Conservation (phyloP, 2,329 filamentous ascomycete species). For the Fusarium tupiense region DNA sequence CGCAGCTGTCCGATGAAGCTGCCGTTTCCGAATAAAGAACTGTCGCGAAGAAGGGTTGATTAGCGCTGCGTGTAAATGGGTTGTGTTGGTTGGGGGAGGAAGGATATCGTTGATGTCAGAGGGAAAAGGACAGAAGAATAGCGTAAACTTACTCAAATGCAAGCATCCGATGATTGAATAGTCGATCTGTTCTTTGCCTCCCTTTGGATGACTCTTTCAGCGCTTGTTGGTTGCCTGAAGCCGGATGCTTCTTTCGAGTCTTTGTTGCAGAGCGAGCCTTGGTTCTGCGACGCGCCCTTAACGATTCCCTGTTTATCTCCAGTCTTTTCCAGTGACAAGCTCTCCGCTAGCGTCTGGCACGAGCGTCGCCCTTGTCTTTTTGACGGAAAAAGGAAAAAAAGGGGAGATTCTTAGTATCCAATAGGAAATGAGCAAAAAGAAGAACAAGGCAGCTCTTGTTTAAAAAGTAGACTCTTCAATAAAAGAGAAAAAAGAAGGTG, state of each 20-base stretch:
- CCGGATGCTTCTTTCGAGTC: conserved; percentile 21
- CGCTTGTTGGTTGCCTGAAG: conserved; percentile 32
- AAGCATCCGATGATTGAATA: conserved; percentile 38
- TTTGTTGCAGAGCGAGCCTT: neutral
- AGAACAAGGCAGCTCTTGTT: conserved; percentile 26
- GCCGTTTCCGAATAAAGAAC: conserved; percentile 40
- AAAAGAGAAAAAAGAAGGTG: neutral
- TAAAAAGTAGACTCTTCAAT: neutral
- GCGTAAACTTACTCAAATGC: conserved; percentile 43
- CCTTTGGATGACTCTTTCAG: conserved; percentile 26
- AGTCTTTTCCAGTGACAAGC: conserved; percentile 29
- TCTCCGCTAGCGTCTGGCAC: conserved; percentile 42
- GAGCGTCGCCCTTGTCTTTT: conserved; percentile 40
- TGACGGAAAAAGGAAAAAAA: conserved; percentile 34
- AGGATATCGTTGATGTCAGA: neutral
- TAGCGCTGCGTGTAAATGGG: conserved; percentile 13
- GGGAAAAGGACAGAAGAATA: neutral
- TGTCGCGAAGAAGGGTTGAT: conserved; percentile 12
- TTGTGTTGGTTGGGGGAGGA: neutral
- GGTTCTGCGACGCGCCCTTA: conserved; percentile 36
- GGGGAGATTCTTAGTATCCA: conserved; percentile 15
- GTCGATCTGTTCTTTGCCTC: neutral
- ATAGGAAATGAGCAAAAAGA: conserved; percentile 19
- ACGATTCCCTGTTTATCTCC: conserved; percentile 41
- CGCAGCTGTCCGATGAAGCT: conserved; percentile 46